phyloP scores from a whole-genome alignment of 441 rosid species.

The Pelargonium australe region DNA sequence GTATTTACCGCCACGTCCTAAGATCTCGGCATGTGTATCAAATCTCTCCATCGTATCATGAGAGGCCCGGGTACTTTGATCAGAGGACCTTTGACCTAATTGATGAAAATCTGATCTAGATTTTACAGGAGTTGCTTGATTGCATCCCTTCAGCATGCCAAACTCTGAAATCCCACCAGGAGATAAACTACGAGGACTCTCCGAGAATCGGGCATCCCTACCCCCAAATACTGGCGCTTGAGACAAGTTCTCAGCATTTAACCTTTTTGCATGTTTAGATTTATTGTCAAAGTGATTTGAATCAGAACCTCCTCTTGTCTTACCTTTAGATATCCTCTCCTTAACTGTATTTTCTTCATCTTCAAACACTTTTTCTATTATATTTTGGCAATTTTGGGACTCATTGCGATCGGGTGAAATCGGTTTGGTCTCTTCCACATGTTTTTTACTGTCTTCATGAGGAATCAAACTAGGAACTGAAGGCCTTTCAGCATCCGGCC shows the following conservation, averaged over 20 bases:
- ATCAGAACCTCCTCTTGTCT: constrained; percentile 46
- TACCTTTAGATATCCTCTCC: constrained; percentile 37
- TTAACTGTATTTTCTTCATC: constrained; percentile 40
- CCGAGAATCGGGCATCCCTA: neutral
- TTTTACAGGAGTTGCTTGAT: constrained; percentile 27
- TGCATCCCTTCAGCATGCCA: too few species aligned
- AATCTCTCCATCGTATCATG: neutral
- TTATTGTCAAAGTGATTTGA: constrained; percentile 38
- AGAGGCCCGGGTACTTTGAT: constrained; percentile 20
- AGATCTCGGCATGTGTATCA: constrained; percentile 40
- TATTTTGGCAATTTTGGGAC: constrained; percentile 47
- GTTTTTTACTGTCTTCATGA: too few species aligned
- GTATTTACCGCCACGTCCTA: constrained; percentile 38
- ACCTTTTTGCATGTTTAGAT: constrained; percentile 44
- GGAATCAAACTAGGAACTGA: too few species aligned
- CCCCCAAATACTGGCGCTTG: constrained; percentile 23
- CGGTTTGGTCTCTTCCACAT: constrained; percentile 26
- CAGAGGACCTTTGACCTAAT: constrained; percentile 38
- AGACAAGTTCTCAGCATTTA: constrained; percentile 45
- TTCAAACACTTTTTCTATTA: constrained; percentile 77
- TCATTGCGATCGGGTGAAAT: constrained; percentile 39
- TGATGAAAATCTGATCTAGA: constrained; percentile 39
- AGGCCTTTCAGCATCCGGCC: constrained; percentile 11
- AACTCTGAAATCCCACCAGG: constrained; percentile 10
- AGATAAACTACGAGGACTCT: constrained; percentile 31